These are phyloP conservation scores for Anthoceros angustus DNA, from an alignment of 225 moss, liverwort and hornwort species.

Conservation along the genomic window DNA sequence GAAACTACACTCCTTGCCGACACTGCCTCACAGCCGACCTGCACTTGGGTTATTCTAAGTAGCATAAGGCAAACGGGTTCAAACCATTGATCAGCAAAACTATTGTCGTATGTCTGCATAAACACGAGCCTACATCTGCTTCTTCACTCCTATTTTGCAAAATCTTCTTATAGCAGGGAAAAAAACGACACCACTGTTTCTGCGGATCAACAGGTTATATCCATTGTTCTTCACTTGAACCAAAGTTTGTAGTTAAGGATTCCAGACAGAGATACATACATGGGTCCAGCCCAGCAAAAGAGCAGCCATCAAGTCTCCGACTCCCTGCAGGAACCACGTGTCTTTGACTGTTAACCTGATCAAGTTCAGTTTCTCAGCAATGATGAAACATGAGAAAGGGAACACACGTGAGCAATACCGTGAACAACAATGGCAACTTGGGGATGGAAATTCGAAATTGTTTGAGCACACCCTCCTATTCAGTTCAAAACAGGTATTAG, in stretches of 20 bases:
- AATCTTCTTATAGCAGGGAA: too few relatives aligned
- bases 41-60: too few relatives aligned
- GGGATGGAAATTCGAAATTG: background rate
- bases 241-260: background rate
- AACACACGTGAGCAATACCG: background rate
- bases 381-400: background rate
- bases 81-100: too few relatives aligned
- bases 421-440: background rate
- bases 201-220: background rate
- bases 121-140: too few relatives aligned
- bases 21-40: too few relatives aligned
- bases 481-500: background rate
- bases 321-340: conserved; percentile 33
- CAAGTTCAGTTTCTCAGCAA: background rate
- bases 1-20: too few relatives aligned
- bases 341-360: background rate
- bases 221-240: background rate
- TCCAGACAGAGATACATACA: conserved; percentile 29
- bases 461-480: background rate
- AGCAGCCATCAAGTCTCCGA: conserved; percentile 87
- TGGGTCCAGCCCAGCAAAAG: conserved; percentile 88
- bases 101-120: too few relatives aligned
- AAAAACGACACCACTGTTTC: background rate
- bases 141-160: too few relatives aligned
- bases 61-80: too few relatives aligned